Percentiles rank a stretch among this genome's conserved stretches.
Conservation (phyloP, 1,284 basidiomycete species). For the Grifola frondosa region DNA sequence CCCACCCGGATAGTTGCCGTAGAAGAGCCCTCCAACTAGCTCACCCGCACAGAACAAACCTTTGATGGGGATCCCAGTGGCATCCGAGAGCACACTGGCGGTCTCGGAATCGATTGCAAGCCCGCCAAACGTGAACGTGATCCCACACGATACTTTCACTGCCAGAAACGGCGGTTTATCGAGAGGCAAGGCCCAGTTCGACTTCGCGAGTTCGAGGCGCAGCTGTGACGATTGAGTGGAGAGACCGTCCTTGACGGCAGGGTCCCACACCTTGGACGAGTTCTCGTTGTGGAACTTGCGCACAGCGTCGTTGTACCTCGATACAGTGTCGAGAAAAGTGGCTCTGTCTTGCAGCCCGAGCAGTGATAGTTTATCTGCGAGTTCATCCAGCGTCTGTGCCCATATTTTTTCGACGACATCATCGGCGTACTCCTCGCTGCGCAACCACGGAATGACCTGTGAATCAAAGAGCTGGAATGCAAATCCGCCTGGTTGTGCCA, state of each 20-base stretch:
- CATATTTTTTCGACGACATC: conserved; percentile 54
- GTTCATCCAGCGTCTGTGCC: conserved; percentile 46
- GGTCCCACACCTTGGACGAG: conserved; percentile 48
- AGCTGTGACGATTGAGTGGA: conserved; percentile 44
- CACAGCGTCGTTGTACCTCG: conserved; percentile 52
- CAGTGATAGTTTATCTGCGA: conserved; percentile 46
- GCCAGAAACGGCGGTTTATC: conserved; percentile 57
- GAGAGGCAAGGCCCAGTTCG: conserved; percentile 63
- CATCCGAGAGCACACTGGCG: conserved; percentile 47
- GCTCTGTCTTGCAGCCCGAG: conserved; percentile 46
- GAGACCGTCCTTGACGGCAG: conserved; percentile 60
- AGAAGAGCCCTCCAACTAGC: conserved; percentile 64
- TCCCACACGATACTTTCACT: conserved; percentile 64
- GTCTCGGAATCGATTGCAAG: conserved; percentile 56
- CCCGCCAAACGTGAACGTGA: conserved; percentile 73
- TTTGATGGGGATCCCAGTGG: conserved; percentile 40
- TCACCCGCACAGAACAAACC: conserved; percentile 67
- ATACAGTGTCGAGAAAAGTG: conserved; percentile 46
- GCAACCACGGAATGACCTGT: conserved; percentile 41
- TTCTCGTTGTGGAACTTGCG: conserved; percentile 36
- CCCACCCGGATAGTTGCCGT: conserved; percentile 65
- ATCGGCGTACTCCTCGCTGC: conserved; percentile 65
- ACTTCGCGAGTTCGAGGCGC: conserved; percentile 39
- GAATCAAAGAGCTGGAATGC: conserved; percentile 67
- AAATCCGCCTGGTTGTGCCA: conserved; percentile 53